Base-by-base conservation (phyloP, 495 filamentous ascomycete genomes). In the Sabuloglossum arenarium region DNA sequence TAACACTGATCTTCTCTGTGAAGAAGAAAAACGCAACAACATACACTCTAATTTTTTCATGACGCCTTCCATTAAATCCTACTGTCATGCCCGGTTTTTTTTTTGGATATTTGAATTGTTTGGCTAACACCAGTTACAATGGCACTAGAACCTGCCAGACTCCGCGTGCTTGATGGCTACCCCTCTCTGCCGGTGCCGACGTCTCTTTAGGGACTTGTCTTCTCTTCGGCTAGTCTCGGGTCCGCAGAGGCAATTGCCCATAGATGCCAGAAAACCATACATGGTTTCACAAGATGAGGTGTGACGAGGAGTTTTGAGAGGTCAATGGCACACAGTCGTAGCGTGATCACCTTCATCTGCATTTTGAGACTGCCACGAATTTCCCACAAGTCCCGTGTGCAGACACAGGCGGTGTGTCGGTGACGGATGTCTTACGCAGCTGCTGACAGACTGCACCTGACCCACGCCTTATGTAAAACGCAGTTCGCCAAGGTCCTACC, bases 21-120 rank as follows among this genome's bases (percentile, higher is more conserved):
- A 72, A 65, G 71, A 74, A 64, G 57, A 72, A 73, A 77, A 71
- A 62, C 61, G 58, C 66, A 70, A 67, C 70, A 68, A 76, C 71
- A 72, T 21, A 76, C 62, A 68, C 73, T 77, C 75, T 77, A 79
- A 79, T 78, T 79, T 79, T 78, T 79, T 78, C 66, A 73, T 79
- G 75, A 79, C 67, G 66, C 63, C 58, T 58, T 53, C n/a, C 28
- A 14, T 21, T 28, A 12, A 28, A 1, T 28, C 47, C 8, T 19
- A 27, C 1, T 21, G 2, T 30, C 24, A 27, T 29, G 11, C 14
- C 47, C n/a, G n/a, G n/a, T n/a, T 14, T 29, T 21, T 16, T 51
- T 16, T 16, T 19, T 12, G 5, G 16, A 12, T 5, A 51, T 9
- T 19, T 28, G 24, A 28, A 30, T 19, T 28, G 11, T 29, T 19